phyloP scores from a whole-genome alignment of 352 stramenopile species.

The Aphanomyces invadans region DNA sequence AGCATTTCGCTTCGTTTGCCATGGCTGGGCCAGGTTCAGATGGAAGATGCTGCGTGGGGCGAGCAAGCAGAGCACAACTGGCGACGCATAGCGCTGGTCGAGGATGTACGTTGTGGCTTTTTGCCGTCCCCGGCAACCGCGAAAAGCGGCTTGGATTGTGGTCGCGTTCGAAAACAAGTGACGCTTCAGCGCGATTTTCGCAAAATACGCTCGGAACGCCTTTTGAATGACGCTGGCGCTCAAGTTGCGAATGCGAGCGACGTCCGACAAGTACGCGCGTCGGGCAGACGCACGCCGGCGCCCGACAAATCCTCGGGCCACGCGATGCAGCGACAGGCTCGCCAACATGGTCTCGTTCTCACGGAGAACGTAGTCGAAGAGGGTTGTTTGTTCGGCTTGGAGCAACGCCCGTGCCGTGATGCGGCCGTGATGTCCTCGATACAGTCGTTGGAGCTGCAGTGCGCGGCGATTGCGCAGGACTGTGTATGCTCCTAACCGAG shows the following conservation, averaged over 20 bases:
- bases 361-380: slow-evolving; percentile 19
- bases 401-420: neutral
- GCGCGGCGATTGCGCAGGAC: slow-evolving; percentile 29
- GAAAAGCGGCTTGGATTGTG: slow-evolving; percentile 46
- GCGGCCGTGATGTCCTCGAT: slow-evolving; percentile 13
- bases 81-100: slow-evolving; percentile 31
- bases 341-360: slow-evolving; percentile 21
- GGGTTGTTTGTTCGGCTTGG: neutral
- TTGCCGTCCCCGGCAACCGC: slow-evolving; percentile 39
- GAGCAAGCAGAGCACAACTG: slow-evolving; percentile 30
- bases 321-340: slow-evolving; percentile 35
- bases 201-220: slow-evolving; percentile 44
- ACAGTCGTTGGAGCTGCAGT: neutral
- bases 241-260: slow-evolving; percentile 26
- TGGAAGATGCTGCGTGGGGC: slow-evolving; percentile 45
- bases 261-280: slow-evolving; percentile 25
- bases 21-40: slow-evolving; percentile 38
- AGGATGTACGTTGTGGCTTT: slow-evolving; percentile 36
- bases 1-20: slow-evolving; percentile 53
- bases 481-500: slow-evolving; percentile 22
- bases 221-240: slow-evolving; percentile 42
- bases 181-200: slow-evolving; percentile 34
- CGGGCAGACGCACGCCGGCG: slow-evolving; percentile 28
- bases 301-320: slow-evolving; percentile 37
- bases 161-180: slow-evolving; percentile 37